Evolutionary conservation across 768 basidiomycete species (phyloP).

Genomic region (Auricularia sp.): DNA sequence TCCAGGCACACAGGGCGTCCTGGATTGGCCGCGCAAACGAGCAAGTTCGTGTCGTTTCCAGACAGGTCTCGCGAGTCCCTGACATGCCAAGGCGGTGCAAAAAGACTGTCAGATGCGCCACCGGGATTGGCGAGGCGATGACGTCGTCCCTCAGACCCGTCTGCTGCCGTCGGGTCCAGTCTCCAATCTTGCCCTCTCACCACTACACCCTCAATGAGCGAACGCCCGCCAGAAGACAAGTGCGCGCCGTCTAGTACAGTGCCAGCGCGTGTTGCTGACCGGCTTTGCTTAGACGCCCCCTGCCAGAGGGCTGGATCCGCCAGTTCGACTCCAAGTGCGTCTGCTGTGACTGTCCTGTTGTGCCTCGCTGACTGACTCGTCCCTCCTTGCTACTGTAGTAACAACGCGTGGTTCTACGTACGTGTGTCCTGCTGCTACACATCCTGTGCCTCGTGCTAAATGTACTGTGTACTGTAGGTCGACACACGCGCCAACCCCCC

Average conservation of each 20-base stretch:
- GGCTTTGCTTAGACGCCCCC: constrained; percentile 22
- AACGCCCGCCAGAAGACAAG: neutral
- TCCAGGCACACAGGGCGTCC: no score
- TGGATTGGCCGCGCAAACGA: no score
- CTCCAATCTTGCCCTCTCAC: constrained; percentile 6
- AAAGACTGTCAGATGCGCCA: no score
- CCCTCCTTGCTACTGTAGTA: neutral
- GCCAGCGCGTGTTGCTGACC: constrained; percentile 3
- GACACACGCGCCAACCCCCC: constrained; percentile 54
- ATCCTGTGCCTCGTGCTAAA: no score
- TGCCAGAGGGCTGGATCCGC: constrained; percentile 50
- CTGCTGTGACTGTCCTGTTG: neutral
- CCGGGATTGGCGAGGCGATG: no score
- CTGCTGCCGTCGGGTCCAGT: no score
- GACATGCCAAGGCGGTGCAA: no score
- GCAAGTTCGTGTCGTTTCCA: no score
- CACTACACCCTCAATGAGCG: constrained; percentile 12
- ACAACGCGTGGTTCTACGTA: constrained; percentile 43
- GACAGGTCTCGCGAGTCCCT: no score
- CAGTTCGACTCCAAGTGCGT: constrained; percentile 29
- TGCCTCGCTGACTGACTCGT: neutral
- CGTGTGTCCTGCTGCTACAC: constrained; percentile 4
- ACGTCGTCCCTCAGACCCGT: no score
- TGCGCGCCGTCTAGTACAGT: neutral
- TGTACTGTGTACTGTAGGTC: constrained; percentile 28